Base-by-base conservation (phyloP, 306 rosid genomes). In the Castanea crenata region DNA sequence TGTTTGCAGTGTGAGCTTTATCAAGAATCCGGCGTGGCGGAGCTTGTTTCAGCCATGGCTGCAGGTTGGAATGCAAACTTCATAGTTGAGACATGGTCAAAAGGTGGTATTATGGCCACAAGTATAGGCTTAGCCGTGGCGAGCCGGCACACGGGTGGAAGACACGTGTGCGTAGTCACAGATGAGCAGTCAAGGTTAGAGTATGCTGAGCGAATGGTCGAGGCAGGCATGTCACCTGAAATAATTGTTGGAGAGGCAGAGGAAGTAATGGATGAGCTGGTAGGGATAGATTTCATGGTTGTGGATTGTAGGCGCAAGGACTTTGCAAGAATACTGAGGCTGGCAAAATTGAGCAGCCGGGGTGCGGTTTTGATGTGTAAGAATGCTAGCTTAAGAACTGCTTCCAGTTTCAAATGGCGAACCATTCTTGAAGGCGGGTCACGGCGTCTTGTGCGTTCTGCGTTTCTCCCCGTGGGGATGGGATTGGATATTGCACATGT, bases 31-130 rank as follows among this genome's bases (percentile, higher is more conserved):
- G 97, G 99, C 15, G 98, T 88, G 8, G 90, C 98, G 29, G 99
- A 95, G 89, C 84, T 95, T 2, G 21, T 93, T 63, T 89, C 99
- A 1, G 97, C 99, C 68, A 93, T 93, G 97, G 96, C 98, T 1
- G 98, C 98, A 6, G 99, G 99, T 19, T 91, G 98, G 99, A 91
- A 91, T 82, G 87, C 99, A 0, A 80, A 85, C 63, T 80, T 95
- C 73, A 91, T 95, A 23, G 96, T 90, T 10, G 99, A 95, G 85
- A 93, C 99, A 12, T 91, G 99, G 99, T 91, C 97, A 2, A 89
- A 62, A 20, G 97, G 97, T 3, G 98, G 98, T 9, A 83, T 78
- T 18, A 87, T 89, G 7, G 82, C 93, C 1, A 88, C 93, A 11
- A 95, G 99, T 84, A 78, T 87, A 3, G 98, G 99, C 5, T 78